Conservation (phyloP, 2,329 filamentous ascomycete species). For the Dactylellina cionopaga region DNA sequence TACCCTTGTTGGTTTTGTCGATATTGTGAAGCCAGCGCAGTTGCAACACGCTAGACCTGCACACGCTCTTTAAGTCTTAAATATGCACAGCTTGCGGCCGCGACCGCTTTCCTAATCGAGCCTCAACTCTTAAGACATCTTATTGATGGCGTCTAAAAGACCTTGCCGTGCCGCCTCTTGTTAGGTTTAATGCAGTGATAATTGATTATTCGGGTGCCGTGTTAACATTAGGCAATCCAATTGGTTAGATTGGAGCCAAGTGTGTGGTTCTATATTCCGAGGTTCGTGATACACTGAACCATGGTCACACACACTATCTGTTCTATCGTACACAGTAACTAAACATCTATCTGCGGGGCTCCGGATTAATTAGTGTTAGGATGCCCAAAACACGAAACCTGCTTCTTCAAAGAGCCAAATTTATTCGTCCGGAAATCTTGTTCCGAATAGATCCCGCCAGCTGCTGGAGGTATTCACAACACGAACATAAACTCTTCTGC, state of each 20-base stretch:
- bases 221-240: slow-evolving; percentile 4
- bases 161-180: slow-evolving; percentile 30
- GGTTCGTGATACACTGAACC: slow-evolving; percentile 36
- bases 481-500: not conserved
- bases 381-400: too few species aligned
- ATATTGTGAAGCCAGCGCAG: slow-evolving; percentile 7
- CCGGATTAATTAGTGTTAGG: too few species aligned
- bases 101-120: slow-evolving; percentile 47
- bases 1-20: not conserved
- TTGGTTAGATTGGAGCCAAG: slow-evolving; percentile 16
- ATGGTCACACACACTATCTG: slow-evolving; percentile 28
- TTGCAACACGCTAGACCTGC: slow-evolving; percentile 29
- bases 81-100: too few species aligned
- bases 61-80: too few species aligned
- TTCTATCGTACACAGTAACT: slow-evolving; percentile 41
- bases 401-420: too few species aligned
- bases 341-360: too few species aligned
- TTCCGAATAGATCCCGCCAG: slow-evolving; percentile 5
- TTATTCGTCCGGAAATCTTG: slow-evolving; percentile 26
- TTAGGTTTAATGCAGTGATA: slow-evolving; percentile 26
- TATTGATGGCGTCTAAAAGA: slow-evolving; percentile 37
- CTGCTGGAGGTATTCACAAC: not conserved
- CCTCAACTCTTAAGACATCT: slow-evolving; percentile 14
- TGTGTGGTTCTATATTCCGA: not conserved
- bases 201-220: slow-evolving; percentile 14